Base-by-base conservation (phyloP, 129 eudicot genomes). In the Flaveria brownii region DNA sequence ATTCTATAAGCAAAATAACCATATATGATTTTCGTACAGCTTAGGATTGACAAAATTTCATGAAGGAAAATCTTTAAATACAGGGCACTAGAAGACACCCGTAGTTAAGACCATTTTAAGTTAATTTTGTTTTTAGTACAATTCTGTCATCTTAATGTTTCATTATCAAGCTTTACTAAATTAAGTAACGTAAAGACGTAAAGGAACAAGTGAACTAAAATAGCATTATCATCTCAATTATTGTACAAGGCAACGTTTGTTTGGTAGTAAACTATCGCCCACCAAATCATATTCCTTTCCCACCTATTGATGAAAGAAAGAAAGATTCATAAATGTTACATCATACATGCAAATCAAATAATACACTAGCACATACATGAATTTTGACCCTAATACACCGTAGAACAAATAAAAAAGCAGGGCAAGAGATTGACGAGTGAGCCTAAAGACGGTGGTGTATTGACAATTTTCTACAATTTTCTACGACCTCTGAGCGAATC, bases 271-370 rank as follows among this genome's bases (percentile, higher is more conserved):
- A 72, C 9, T 2, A 36, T 54, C 51, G 51, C 51, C 70, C 78
- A 74, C 47, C 17, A 74, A 60, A 61, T 42, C 16, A 74, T 74
- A 74, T 74, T 61, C 46, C 60, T 74, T 74, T 61, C 57, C 51
- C 60, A 74, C 59, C 20, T 16, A 47, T 16, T n/a, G 60, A 50
- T 16, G 55, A 47, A 63, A 17, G 17, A n/a, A 30, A 30, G 17
- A n/a, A 30, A 18, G 41, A 76, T 76, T 47, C 30, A 63, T 25
- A 52, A 63, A 28, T 1, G 14, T 12, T 47, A 47, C 25, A 55
- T 60, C n/a, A 68, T 68, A 54, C 36, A 25, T 55, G 46, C n/a
- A n/a, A n/a, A n/a, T n/a, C 59, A 41, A 77, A 26, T 70, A 70
- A 28, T 47, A 78, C 39, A 56, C 60, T 6, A 67, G 5, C n/a